A percentile compares a stretch with the other conserved stretches of the same genome.
These are phyloP conservation scores for Tolypocladium sp. DNA, from an alignment of 2,329 filamentous ascomycete species.

Conservation along the genomic window DNA sequence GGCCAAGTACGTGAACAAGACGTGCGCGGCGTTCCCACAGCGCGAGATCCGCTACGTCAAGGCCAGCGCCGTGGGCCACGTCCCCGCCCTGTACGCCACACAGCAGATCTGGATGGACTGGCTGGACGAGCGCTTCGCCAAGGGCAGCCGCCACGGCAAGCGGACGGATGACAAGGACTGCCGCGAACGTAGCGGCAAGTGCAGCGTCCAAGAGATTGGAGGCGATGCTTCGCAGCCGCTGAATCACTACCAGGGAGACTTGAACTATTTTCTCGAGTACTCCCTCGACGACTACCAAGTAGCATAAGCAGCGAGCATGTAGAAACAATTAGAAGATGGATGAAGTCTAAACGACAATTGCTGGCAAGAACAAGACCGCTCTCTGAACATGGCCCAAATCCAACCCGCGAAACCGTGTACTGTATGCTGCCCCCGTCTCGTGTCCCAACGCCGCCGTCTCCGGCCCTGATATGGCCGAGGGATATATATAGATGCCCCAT, in stretches of 20 bases:
- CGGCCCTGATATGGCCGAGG: background rate
- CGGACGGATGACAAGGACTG: background rate
- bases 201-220: constrained; percentile 3
- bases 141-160: background rate
- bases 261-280: constrained; percentile 5
- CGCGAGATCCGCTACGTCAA: constrained; percentile 10
- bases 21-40: constrained; percentile 8
- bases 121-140: constrained; percentile 11
- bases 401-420: background rate
- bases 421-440: background rate
- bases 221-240: constrained; percentile 3
- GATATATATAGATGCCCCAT: background rate
- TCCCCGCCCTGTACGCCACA: constrained; percentile 9
- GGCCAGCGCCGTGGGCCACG: constrained; percentile 8
- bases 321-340: background rate
- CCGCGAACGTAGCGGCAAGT: background rate
- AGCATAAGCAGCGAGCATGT: background rate
- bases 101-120: constrained; percentile 14
- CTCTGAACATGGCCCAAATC: background rate
- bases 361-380: background rate
- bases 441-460: background rate
- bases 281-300: constrained; percentile 4
- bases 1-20: constrained; percentile 8
- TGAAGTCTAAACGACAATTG: background rate
- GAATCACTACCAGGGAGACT: constrained; percentile 3